Evolutionary conservation across 169 alveolate genomes (phyloP).

Genomic region (Fabrea salina): DNA sequence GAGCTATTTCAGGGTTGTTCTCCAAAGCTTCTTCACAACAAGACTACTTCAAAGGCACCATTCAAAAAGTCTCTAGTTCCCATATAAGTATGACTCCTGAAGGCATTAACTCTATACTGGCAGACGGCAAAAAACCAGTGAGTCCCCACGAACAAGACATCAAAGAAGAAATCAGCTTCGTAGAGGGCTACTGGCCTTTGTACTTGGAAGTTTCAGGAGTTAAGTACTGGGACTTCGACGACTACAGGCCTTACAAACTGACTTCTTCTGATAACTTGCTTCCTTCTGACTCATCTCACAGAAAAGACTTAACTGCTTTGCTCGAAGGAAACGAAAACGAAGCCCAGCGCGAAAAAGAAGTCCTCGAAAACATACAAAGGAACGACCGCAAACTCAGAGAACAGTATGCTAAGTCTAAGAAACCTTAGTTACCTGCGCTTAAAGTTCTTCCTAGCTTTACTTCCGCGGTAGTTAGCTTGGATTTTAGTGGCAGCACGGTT

Average conservation of each 20-base stretch:
- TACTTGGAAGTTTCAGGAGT: background rate
- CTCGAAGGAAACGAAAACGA: background rate
- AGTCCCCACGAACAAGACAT: background rate
- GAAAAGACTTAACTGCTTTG: constrained; percentile 13
- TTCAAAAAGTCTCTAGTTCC: background rate
- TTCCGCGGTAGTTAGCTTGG: background rate
- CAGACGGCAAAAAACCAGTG: background rate
- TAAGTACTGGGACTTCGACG: constrained; percentile 5
- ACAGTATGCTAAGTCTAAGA: background rate
- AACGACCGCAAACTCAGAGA: constrained; percentile 13
- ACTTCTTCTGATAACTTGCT: background rate
- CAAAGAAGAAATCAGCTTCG: background rate
- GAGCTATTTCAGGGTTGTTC: constrained; percentile 14
- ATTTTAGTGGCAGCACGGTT: background rate
- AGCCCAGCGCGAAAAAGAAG: constrained; percentile 27
- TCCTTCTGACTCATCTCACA: constrained; percentile 5
- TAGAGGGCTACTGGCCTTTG: constrained; percentile 26
- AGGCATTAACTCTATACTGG: background rate
- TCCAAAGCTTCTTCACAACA: background rate
- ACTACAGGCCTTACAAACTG: background rate
- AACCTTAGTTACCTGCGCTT: no score
- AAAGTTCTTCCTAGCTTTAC: background rate
- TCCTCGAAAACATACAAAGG: constrained; percentile 18
- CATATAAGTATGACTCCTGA: constrained; percentile 15
- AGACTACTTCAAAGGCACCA: background rate